Percentiles rank a stretch among this genome's conserved stretches.
These are phyloP conservation scores for Candida suzukii DNA, from an alignment of 805 yeast species.

Conservation along the genomic window DNA sequence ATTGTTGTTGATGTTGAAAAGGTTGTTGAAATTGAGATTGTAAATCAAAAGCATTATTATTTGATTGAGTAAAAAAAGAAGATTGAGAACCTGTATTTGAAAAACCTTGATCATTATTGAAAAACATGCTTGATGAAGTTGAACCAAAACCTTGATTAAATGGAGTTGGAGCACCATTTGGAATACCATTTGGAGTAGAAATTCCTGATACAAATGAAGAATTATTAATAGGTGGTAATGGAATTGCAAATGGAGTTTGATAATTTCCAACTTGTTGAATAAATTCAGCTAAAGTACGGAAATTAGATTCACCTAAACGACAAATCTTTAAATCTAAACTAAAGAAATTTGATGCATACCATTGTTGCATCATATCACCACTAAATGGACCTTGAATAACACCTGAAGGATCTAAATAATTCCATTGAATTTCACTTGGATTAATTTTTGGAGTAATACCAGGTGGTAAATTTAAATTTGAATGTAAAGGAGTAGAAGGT, in stretches of 20 bases:
- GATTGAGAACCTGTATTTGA: constrained; percentile 1
- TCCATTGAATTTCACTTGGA: constrained; percentile 48
- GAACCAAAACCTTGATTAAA: not conserved
- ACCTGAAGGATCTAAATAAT: constrained; percentile 64
- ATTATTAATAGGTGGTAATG: constrained; percentile 33
- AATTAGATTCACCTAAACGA: constrained; percentile 48
- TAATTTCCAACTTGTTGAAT: constrained; percentile 40
- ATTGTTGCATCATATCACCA: constrained; percentile 68
- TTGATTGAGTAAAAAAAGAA: not conserved
- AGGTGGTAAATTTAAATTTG: constrained; percentile 8
- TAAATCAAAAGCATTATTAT: not conserved
- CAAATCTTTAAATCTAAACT: constrained; percentile 46
- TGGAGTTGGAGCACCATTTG: not conserved
- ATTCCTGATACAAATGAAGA: constrained; percentile 1
- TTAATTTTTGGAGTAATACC: constrained; percentile 11
- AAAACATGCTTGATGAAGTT: not conserved
- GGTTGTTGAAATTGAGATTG: constrained; percentile 1
- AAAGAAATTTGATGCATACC: constrained; percentile 62
- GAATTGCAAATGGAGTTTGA: constrained; percentile 54
- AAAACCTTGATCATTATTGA: not conserved
- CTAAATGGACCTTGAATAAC: constrained; percentile 77
- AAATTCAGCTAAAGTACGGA: constrained; percentile 45
- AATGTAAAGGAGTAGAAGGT: constrained; percentile 1
- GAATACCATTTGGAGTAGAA: constrained; percentile 2
- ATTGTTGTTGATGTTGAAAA: not conserved